phyloP scores from a whole-genome alignment of 495 filamentous ascomycete species.

The Penicillium diatomitis region DNA sequence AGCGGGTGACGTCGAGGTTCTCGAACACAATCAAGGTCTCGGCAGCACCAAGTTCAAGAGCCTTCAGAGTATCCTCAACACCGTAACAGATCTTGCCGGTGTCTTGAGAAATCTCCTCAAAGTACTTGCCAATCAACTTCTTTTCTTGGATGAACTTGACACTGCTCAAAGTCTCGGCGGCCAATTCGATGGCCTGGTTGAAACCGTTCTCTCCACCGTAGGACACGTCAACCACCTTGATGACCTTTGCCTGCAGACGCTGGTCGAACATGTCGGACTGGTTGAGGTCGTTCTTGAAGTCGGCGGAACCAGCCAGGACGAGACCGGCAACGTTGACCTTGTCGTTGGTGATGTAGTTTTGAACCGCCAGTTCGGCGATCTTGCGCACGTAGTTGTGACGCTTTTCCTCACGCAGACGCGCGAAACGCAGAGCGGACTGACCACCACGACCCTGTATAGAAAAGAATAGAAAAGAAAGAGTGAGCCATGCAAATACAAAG shows the following conservation, averaged over 20 bases:
- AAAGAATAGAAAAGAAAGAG: neutral
- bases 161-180: slow-evolving; percentile 91
- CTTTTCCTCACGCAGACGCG: slow-evolving; percentile 98
- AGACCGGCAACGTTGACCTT: slow-evolving; percentile 95
- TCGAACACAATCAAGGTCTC: slow-evolving; percentile 97
- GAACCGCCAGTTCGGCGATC: slow-evolving; percentile 92
- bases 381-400: slow-evolving; percentile 99
- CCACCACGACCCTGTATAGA: slow-evolving; percentile 71
- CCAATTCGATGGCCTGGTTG: slow-evolving; percentile 96
- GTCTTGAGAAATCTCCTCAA: slow-evolving; percentile 96
- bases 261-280: slow-evolving; percentile 95
- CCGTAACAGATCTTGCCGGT: slow-evolving; percentile 94
- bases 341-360: slow-evolving; percentile 96
- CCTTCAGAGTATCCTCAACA: slow-evolving; percentile 94
- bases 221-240: slow-evolving; percentile 97
- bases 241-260: slow-evolving; percentile 86
- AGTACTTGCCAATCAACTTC: slow-evolving; percentile 97
- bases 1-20: slow-evolving; percentile 89
- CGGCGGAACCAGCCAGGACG: slow-evolving; percentile 91
- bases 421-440: slow-evolving; percentile 97
- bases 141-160: slow-evolving; percentile 99
- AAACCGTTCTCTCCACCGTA: slow-evolving; percentile 99
- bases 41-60: slow-evolving; percentile 89
- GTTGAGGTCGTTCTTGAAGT: slow-evolving; percentile 99
- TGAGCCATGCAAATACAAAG: neutral